phyloP scores from a whole-genome alignment of 371 early-diverging fungal species.

The Circinella minor region DNA sequence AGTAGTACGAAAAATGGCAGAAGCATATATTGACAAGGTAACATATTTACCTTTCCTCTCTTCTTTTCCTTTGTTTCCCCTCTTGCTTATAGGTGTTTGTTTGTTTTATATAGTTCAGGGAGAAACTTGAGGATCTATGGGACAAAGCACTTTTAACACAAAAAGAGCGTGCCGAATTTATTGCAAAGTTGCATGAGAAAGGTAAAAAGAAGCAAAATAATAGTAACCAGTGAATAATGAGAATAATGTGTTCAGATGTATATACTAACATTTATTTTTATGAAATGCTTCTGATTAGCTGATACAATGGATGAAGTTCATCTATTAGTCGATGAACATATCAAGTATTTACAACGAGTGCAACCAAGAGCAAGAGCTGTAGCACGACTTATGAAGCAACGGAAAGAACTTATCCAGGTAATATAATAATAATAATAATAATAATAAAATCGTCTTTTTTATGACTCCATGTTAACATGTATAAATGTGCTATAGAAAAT shows the following conservation, averaged over 20 bases:
- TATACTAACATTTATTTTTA: too few species aligned
- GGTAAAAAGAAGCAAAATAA: slow-evolving; percentile 35
- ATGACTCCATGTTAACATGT: background rate
- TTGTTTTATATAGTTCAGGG: slow-evolving; percentile 30
- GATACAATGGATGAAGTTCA: slow-evolving; percentile 41
- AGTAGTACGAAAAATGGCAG: slow-evolving; percentile 35
- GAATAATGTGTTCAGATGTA: too few species aligned
- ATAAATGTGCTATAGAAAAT: slow-evolving; percentile 56
- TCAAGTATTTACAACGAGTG: slow-evolving; percentile 46
- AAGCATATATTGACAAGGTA: slow-evolving; percentile 47
- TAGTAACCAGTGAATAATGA: too few species aligned
- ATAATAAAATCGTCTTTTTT: background rate
- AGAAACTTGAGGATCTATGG: slow-evolving; percentile 40
- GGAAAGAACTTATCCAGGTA: slow-evolving; percentile 65
- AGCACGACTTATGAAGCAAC: slow-evolving; percentile 57
- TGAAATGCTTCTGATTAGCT: slow-evolving; percentile 16
- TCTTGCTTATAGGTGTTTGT: background rate
- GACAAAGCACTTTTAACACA: slow-evolving; percentile 53
- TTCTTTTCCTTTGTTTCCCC: background rate
- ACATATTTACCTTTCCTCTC: background rate
- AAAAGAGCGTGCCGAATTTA: slow-evolving; percentile 49
- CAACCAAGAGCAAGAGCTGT: slow-evolving; percentile 45
- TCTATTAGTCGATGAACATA: slow-evolving; percentile 38
- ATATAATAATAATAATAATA: too few species aligned
- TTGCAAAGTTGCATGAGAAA: slow-evolving; percentile 42